Percentiles rank a stretch among this genome's conserved stretches.
Evolutionary conservation across 192 early-diverging fungal species (phyloP).

Genomic region (Geranomyces michiganensis): DNA sequence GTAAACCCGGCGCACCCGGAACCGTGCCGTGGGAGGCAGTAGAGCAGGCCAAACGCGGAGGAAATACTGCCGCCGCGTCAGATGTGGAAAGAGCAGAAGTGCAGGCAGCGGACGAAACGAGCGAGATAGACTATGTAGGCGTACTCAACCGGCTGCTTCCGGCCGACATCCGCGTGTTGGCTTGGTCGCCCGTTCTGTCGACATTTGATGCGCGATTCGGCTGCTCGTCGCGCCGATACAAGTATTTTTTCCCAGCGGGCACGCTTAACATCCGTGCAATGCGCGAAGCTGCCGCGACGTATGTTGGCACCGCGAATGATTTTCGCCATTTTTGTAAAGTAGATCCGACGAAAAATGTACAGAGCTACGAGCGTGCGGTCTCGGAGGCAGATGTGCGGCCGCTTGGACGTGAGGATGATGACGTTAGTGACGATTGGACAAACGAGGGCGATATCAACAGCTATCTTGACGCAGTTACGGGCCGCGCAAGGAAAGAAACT

Average conservation of each 20-base stretch:
- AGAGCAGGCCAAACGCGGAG: constrained; percentile 8
- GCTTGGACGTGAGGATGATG: constrained; percentile 24
- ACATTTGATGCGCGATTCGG: constrained; percentile 87
- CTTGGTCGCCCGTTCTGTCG: constrained; percentile 80
- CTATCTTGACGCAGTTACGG: not conserved
- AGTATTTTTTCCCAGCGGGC: constrained; percentile 82
- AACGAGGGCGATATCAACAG: not conserved
- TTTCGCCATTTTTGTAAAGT: constrained; percentile 97
- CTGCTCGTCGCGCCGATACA: constrained; percentile 82
- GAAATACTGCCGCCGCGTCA: not conserved
- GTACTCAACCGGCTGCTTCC: constrained; percentile 88
- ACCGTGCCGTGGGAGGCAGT: constrained; percentile 36
- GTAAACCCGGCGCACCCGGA: constrained; percentile 22
- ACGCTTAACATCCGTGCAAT: constrained; percentile 75
- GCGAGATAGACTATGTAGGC: constrained; percentile 78
- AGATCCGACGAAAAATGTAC: constrained; percentile 82
- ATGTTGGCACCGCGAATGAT: constrained; percentile 79
- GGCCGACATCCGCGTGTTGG: constrained; percentile 83
- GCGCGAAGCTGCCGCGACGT: constrained; percentile 69
- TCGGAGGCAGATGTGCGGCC: constrained; percentile 63
- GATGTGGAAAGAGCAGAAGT: constrained; percentile 14
- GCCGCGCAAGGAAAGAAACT: constrained; percentile 16
- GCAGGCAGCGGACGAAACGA: not conserved
- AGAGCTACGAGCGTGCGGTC: constrained; percentile 77
- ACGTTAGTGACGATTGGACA: not conserved